phyloP scores from a whole-genome alignment of 2,329 filamentous ascomycete genomes.

The Delphinella strobiligena region DNA sequence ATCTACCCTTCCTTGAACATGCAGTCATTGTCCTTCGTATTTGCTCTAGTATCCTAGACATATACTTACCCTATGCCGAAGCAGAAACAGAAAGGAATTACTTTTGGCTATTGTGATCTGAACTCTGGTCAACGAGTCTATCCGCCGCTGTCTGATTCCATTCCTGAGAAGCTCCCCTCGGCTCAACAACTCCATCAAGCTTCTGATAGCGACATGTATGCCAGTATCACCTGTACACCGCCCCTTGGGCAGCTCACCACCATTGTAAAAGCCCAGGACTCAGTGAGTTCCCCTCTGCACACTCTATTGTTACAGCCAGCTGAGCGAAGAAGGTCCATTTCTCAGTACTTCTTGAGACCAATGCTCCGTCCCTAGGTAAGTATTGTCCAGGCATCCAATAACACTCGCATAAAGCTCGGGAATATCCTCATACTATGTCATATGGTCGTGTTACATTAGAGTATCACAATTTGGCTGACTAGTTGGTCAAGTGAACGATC shows the following conservation, averaged over 20 bases:
- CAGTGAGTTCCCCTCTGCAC: slow-evolving; percentile 15
- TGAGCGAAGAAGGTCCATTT: slow-evolving; percentile 40
- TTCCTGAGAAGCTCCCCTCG: slow-evolving; percentile 22
- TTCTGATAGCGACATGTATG: slow-evolving; percentile 30
- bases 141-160: slow-evolving; percentile 16
- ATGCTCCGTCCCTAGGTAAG: slow-evolving; percentile 23
- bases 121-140: slow-evolving; percentile 23
- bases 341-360: slow-evolving; percentile 58
- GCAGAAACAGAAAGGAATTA: slow-evolving; percentile 11
- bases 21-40: no score
- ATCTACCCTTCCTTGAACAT: no score
- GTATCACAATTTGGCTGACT: no score
- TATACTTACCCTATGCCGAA: slow-evolving; percentile 1
- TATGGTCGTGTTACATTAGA: no score
- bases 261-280: slow-evolving; percentile 30
- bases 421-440: no score
- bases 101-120: slow-evolving; percentile 19
- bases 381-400: neutral
- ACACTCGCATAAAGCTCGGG: no score
- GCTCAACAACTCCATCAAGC: slow-evolving; percentile 9
- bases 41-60: neutral
- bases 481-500: slow-evolving; percentile 32
- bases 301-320: neutral
- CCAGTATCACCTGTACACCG: slow-evolving; percentile 51
- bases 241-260: slow-evolving; percentile 64